Percentiles rank a stretch among this genome's conserved stretches.
Evolutionary conservation across 2,329 filamentous ascomycete genomes (phyloP).

Genomic region (Colletotrichum sp.): DNA sequence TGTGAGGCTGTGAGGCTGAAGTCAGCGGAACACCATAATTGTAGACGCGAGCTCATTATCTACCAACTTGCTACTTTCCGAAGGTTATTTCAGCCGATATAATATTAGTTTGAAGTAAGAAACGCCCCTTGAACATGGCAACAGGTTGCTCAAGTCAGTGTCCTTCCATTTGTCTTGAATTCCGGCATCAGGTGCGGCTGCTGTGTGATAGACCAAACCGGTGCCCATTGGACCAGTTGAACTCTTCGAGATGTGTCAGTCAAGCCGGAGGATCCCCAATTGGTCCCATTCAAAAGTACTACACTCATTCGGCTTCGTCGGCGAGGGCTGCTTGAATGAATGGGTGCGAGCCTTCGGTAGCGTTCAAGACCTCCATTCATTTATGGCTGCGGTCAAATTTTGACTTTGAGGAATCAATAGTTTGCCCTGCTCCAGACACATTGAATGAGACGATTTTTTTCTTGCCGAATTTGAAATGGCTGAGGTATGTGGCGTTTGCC

Average conservation of each 20-base stretch:
- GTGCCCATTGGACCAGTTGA: not conserved
- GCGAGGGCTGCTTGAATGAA: not conserved
- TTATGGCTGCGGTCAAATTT: too few relatives aligned
- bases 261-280: not conserved
- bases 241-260: not conserved
- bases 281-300: not conserved
- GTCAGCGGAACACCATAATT: not conserved
- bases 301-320: not conserved
- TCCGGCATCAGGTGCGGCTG: not conserved
- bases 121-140: not conserved
- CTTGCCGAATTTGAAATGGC: too few relatives aligned
- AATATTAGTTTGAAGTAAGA: accelerated
- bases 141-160: not conserved
- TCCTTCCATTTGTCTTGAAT: accelerated
- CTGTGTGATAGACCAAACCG: not conserved
- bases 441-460: too few relatives aligned
- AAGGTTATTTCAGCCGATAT: not conserved
- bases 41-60: not conserved
- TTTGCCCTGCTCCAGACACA: too few relatives aligned
- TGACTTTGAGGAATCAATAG: accelerated
- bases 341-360: not conserved
- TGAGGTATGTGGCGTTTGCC: too few relatives aligned
- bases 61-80: not conserved
- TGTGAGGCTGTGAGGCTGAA: not conserved
- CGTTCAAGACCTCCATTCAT: not conserved